These are phyloP conservation scores for Tylopilus orsonianus DNA, from an alignment of 1,284 basidiomycete genomes.

Conservation along the genomic window DNA sequence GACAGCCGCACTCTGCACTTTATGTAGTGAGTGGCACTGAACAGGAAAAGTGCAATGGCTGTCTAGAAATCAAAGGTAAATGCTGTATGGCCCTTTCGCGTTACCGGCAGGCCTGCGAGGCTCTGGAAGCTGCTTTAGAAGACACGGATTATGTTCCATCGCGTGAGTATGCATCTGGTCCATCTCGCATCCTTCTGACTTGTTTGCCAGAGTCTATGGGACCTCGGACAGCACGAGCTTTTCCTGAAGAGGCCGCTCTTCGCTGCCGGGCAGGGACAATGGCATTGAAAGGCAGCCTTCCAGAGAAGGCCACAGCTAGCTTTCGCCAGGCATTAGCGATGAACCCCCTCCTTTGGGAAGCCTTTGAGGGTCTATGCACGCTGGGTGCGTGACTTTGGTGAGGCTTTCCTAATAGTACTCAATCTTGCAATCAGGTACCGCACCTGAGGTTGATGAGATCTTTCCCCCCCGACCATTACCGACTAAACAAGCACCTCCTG, in stretches of 20 bases:
- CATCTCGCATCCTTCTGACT: conserved; percentile 17
- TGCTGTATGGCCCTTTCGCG: conserved; percentile 74
- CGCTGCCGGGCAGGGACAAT: conserved; percentile 69
- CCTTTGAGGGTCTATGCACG: conserved; percentile 85
- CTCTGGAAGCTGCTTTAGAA: conserved; percentile 59
- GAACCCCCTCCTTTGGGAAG: conserved; percentile 91
- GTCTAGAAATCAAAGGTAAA: conserved; percentile 76
- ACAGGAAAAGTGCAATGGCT: conserved; percentile 67
- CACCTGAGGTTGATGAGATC: conserved; percentile 66
- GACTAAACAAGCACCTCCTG: conserved; percentile 50
- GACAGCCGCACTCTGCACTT: conserved; percentile 77
- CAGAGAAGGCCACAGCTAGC: conserved; percentile 66
- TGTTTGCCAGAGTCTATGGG: conserved; percentile 48
- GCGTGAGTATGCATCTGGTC: conserved; percentile 43
- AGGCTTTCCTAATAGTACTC: conserved; percentile 10
- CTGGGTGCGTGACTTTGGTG: conserved; percentile 55
- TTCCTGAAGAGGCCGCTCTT: conserved; percentile 65
- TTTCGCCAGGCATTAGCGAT: conserved; percentile 72
- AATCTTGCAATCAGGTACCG: conserved; percentile 47
- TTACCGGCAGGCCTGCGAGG: conserved; percentile 69
- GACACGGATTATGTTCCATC: conserved; percentile 51
- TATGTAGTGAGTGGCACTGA: conserved; percentile 62
- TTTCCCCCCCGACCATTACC: conserved; percentile 67
- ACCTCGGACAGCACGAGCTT: conserved; percentile 48
- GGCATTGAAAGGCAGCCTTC: conserved; percentile 74